Evolutionary conservation across 768 basidiomycete genomes (phyloP).

Genomic region (Suillus alpinus): DNA sequence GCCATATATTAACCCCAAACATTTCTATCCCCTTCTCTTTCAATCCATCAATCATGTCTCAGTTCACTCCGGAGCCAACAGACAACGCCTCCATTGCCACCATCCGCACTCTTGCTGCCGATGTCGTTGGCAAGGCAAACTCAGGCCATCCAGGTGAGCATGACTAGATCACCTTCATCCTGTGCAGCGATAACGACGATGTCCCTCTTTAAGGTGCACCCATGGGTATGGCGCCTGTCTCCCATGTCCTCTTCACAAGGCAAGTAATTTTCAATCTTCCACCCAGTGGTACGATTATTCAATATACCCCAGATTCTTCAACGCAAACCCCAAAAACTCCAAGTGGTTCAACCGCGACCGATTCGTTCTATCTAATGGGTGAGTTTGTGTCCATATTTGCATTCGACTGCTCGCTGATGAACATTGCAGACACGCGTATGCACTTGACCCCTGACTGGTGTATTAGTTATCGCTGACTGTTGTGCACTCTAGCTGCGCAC

Average conservation of each 20-base stretch:
- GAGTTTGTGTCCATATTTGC: constrained; percentile 27
- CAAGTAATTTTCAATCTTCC: constrained; percentile 20
- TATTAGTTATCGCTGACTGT: constrained; percentile 10
- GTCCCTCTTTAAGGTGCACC: constrained; percentile 63
- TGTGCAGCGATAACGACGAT: constrained; percentile 7
- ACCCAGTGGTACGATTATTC: not conserved
- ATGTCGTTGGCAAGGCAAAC: constrained; percentile 84
- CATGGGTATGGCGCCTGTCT: constrained; percentile 87
- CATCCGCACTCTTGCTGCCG: constrained; percentile 74
- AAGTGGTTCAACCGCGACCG: constrained; percentile 97
- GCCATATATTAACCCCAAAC: constrained; percentile 3
- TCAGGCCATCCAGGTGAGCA: constrained; percentile 84
- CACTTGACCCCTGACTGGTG: constrained; percentile 12
- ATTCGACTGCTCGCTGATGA: constrained; percentile 11
- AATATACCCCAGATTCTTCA: constrained; percentile 60
- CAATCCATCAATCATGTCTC: constrained; percentile 34
- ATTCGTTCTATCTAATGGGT: constrained; percentile 96
- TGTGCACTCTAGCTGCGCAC: constrained; percentile 64
- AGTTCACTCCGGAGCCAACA: constrained; percentile 32
- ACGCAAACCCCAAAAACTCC: constrained; percentile 83
- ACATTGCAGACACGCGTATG: constrained; percentile 68
- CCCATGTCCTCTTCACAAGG: constrained; percentile 81
- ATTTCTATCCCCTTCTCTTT: constrained; percentile 11
- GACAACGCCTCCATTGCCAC: constrained; percentile 67
- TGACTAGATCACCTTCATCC: not conserved